Evolutionary conservation across 345 rosid genomes (phyloP), one percentile per base, ranked within the genome.

Genomic region (Citrus medica): DNA sequence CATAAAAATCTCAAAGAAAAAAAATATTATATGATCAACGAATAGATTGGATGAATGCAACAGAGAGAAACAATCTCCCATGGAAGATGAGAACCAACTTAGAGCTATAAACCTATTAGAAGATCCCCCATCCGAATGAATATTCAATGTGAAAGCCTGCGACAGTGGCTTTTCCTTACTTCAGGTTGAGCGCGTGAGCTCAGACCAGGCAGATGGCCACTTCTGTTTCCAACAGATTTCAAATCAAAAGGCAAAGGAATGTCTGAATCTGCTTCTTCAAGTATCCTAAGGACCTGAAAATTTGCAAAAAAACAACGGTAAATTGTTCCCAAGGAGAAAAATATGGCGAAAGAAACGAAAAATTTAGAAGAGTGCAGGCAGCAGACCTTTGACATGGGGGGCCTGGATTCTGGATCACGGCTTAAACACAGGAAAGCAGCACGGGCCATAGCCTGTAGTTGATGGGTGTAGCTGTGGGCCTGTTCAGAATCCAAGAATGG

Each of bases 331-430:
- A 46, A 5, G 58, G 22, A 53, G 58, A 53, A 16, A 19, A 53
- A 16, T 16, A 5, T 21, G 8, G 7, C 22, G 19, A 53, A 4
- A 53, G 22, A 53, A 53, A 53, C 21, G 7, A 53, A 19, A 53
- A 46, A 46, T 0, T 46, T 46, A 46, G 51, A 4, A 2, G 17
- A 35, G 28, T 28, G 69, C 60, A 0, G 22, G 24, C 9, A 10
- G 56, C 62, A 27, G 55, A 90, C 93, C 93, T 88, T 88, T 72
- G 93, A 90, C 87, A 90, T 88, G 30, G 83, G 83, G 24, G 93
- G 91, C 38, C 91, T 84, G 74, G 83, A 81, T 37, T 90, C 85
- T 30, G 90, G 93, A 83, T 90, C 89, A 12, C 72, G 84, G 69
- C 55, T 66, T 37, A 90, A 86, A 79, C 93, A 88, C 79, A 84